These are phyloP conservation scores for Saccharomycopsis schoenii DNA, from an alignment of 805 yeast species.

Conservation along the genomic window DNA sequence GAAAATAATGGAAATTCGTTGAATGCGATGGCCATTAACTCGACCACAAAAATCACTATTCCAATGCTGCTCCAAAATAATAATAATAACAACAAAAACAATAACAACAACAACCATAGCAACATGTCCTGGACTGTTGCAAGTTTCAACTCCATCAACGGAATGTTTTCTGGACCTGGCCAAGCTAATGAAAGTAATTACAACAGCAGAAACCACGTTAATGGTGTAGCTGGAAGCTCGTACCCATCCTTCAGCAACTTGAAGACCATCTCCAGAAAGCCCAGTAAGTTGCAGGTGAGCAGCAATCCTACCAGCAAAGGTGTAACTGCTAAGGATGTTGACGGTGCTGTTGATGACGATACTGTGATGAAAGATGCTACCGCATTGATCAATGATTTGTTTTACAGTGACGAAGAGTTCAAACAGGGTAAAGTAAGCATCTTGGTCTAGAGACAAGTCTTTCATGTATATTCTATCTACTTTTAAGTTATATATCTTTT, in stretches of 20 bases:
- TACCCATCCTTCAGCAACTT: background rate
- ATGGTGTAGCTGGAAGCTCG: background rate
- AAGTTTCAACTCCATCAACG: background rate
- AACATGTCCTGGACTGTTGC: background rate
- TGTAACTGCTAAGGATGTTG: background rate
- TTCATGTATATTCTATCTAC: background rate
- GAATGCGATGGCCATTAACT: background rate
- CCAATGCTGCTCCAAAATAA: background rate
- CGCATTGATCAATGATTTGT: constrained; percentile 1
- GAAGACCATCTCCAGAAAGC: background rate
- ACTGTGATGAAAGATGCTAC: background rate
- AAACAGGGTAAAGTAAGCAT: constrained; percentile 1
- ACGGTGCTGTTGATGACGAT: background rate
- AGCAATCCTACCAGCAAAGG: background rate
- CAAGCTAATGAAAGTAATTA: background rate
- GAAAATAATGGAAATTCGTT: background rate
- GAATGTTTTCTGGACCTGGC: background rate
- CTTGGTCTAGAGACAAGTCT: background rate
- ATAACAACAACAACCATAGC: background rate
- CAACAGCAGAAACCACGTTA: background rate
- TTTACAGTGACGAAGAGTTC: constrained; percentile 1
- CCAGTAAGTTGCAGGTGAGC: background rate
- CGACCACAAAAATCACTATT: background rate
- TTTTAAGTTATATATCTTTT: background rate
- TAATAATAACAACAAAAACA: too few species aligned